Evolutionary conservation across 2,329 filamentous ascomycete species (phyloP), one percentile per base, ranked within the genome.

Genomic region (Trichoderma atrobrunneum): DNA sequence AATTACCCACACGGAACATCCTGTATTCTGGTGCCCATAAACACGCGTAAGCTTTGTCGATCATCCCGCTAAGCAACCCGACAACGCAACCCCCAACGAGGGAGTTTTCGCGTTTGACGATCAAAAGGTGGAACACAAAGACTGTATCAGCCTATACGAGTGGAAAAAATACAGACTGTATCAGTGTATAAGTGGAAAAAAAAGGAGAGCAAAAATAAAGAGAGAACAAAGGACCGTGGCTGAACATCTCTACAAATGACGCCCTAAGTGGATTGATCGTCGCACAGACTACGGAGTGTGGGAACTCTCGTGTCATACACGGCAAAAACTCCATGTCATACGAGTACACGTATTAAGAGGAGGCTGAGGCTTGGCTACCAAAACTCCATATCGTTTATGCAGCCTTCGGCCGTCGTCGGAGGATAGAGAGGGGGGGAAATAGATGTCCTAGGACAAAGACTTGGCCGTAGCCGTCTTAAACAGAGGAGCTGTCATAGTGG

Each of bases 1-100:
- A 57, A 36, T 12, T 16, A 34, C 26, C n/a, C 18, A 34, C 57
- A 30, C 1, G 18, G 26, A 32, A 3, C 7, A 48, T 59, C 34
- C 24, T 34, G 30, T 24, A 12, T n/a, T n/a, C n/a, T 28, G 16
- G 34, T 24, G n/a, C 16, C n/a, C 39, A 70, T 30, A 67, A 61
- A 61, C 56, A 24, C 39, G 66, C 57, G 57, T 70, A 30, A 61
- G 28, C n/a, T 11, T 36, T 21, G 66, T 70, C 66, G 57, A 70
- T 70, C 66, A 62, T 7, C 4, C 57, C 39, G 21, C 66, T 70
- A n/a, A 69, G 6, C 24, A 61, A 34, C 56, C 28, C 10, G n/a
- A 61, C 34, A 28, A 36, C 21, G 36, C 36, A 64, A 30, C 11
- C 24, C 18, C 48, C 36, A 24, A 32, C 7, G 54, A 68, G 10